Evolutionary conservation across 2,329 filamentous ascomycete genomes (phyloP), one percentile per base, ranked within the genome.

Genomic region (Xylariales sp.): DNA sequence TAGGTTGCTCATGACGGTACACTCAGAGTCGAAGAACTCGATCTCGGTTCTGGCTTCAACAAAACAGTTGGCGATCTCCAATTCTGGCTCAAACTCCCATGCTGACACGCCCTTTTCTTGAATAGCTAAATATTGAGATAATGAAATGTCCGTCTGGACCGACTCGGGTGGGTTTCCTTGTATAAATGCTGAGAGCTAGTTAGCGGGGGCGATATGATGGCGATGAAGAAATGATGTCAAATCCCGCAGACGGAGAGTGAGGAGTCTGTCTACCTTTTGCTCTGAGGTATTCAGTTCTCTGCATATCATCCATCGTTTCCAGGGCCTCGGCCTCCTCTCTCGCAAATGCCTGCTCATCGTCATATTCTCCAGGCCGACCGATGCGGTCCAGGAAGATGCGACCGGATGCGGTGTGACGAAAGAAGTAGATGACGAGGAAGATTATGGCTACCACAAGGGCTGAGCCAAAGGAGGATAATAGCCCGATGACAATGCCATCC

Each of bases 91-190:
- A 76, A 99, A 99, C 80, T 99, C 96, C 96, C 96, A 99, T 6
- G 96, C 96, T 5, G 96, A 97, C n/a, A 99, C 95, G 58, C 96
- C 96, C 81, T 99, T 99, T 83, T 99, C 96, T 83, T 99, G 96
- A 73, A 99, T 99, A 49, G 96, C 96, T 67, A 99, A 87, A 79
- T 97, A 98, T 79, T 99, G 96, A 43, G 96, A 98, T 71, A 99
- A 83, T 28, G 96, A 98, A 72, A 99, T 99, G 78, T 99, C 96
- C 73, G 96, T 98, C 76, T 96, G 94, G 66, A 95, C 84, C 7
- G 96, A 98, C 80, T 99, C 96, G 72, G 96, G 94, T 3, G 95
- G 96, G 78, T 98, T 97, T 64, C 91, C 93, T 79, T 96, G 91
- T 69, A 97, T 90, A 78, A 97, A 99, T 39, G 95, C 96, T 99